Percentiles rank a stretch among this genome's conserved stretches.
These are phyloP conservation scores for Omphalea diandra DNA, from an alignment of 441 rosid species.

Conservation along the genomic window DNA sequence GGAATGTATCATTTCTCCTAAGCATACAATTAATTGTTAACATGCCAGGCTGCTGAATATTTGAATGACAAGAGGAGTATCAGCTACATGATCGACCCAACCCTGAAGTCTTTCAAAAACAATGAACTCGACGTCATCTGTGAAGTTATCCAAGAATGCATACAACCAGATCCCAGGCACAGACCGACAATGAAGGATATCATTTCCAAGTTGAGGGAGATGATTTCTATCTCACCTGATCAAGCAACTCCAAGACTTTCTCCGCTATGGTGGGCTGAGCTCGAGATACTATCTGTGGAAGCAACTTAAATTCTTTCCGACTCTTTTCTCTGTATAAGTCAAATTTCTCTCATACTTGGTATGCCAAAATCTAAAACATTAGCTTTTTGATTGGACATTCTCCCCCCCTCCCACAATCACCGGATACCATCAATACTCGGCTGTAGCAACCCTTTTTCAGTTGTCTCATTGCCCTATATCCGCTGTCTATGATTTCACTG, in stretches of 20 bases:
- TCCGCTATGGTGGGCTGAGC: conserved; percentile 96
- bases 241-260: conserved; percentile 88
- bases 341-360: conserved; percentile 18
- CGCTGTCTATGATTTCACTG: conserved; percentile 4
- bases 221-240: conserved; percentile 56
- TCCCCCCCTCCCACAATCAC: background rate
- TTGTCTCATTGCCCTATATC: conserved; percentile 11
- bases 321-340: conserved; percentile 30
- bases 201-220: conserved; percentile 45
- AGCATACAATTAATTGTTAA: conserved; percentile 3
- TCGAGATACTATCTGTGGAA: conserved; percentile 82
- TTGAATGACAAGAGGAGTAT: conserved; percentile 41
- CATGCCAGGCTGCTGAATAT: conserved; percentile 55
- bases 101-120: conserved; percentile 54
- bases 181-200: conserved; percentile 67
- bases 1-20: background rate
- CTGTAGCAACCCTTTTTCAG: background rate
- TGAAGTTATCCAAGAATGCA: conserved; percentile 58
- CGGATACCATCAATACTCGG: conserved; percentile 5
- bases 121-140: conserved; percentile 62
- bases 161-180: conserved; percentile 42
- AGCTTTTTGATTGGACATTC: conserved; percentile 17
- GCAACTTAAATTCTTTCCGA: conserved; percentile 43
- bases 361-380: conserved; percentile 12
- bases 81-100: conserved; percentile 55